A percentile compares a stretch with the other conserved stretches of the same genome.
Evolutionary conservation across 257 asterid genomes (phyloP).

Genomic region (Vinca minor): DNA sequence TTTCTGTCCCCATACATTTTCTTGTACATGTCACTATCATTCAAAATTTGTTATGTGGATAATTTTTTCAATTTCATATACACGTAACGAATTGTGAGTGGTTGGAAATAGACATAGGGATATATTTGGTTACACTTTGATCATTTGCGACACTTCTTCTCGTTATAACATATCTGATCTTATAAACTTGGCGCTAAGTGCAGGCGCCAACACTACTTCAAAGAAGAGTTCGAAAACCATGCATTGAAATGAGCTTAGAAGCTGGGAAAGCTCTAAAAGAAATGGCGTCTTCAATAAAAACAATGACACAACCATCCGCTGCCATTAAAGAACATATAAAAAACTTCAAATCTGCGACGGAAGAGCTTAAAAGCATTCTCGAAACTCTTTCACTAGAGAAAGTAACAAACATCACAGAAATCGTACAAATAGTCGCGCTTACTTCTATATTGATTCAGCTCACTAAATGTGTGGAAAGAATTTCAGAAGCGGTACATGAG

Average conservation of each 20-base stretch:
- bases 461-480: constrained; percentile 31
- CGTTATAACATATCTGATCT: too few relatives aligned
- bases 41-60: too few relatives aligned
- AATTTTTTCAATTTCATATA: too few relatives aligned
- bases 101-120: too few relatives aligned
- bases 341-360: constrained; percentile 28
- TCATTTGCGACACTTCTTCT: too few relatives aligned
- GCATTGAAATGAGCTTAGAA: constrained; percentile 44
- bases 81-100: too few relatives aligned
- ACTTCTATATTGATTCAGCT: constrained; percentile 50
- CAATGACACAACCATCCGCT: constrained; percentile 24
- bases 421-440: constrained; percentile 35
- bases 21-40: too few relatives aligned
- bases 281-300: constrained; percentile 35
- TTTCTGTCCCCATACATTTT: too few relatives aligned
- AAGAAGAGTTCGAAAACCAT: constrained; percentile 25
- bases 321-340: constrained; percentile 19
- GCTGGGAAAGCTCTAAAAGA: constrained; percentile 39
- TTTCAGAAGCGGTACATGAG: constrained; percentile 30
- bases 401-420: constrained; percentile 23
- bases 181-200: too few relatives aligned
- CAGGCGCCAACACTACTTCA: constrained; percentile 35
- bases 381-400: constrained; percentile 3
- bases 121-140: too few relatives aligned
- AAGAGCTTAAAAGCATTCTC: constrained; percentile 27